Evolutionary conservation across 768 basidiomycete genomes (phyloP), one percentile per base, ranked within the genome.

Genomic region (Mycena leptocephala): DNA sequence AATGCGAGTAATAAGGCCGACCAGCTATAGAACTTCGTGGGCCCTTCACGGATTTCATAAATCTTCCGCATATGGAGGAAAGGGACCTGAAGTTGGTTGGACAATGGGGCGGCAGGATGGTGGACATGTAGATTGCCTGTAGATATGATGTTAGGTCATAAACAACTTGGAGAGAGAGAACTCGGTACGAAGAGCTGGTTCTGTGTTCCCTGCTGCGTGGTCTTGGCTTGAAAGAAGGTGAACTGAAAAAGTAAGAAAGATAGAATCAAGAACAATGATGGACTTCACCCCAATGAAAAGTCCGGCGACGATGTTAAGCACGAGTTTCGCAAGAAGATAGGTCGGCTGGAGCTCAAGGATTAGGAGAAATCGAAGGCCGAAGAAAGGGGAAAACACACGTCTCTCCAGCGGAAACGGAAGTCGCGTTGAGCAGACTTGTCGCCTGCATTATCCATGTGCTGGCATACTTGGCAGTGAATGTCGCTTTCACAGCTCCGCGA

Each of bases 21-120:
- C n/a, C n/a, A n/a, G n/a, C n/a, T n/a, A n/a, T n/a, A n/a, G n/a
- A n/a, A n/a, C n/a, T n/a, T n/a, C n/a, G n/a, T n/a, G n/a, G n/a
- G n/a, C n/a, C n/a, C n/a, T n/a, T n/a, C n/a, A n/a, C n/a, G n/a
- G 48, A 93, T 89, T 79, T 93, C 92, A 78, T 93, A 94, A 32
- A 94, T 84, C 2, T 81, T 84, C 26, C 94, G 91, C 65, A 90
- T 88, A 32, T 85, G 83, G 74, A 94, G 86, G 84, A 90, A 94
- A 41, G 89, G 87, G 18, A 91, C 89, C 80, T 93, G 92, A 0
- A 94, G 87, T 79, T 94, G 93, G 78, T 92, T 91, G 13, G 91
- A 87, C 24, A 93, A 84, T 0, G 92, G 90, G 0, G 90, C 89
- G 78, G 85, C 87, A 68, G 62, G 74, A 93, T 89, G 35, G 89